Conservation (phyloP, 129 eudicot species). For the Chrysanthemum makinoi region DNA sequence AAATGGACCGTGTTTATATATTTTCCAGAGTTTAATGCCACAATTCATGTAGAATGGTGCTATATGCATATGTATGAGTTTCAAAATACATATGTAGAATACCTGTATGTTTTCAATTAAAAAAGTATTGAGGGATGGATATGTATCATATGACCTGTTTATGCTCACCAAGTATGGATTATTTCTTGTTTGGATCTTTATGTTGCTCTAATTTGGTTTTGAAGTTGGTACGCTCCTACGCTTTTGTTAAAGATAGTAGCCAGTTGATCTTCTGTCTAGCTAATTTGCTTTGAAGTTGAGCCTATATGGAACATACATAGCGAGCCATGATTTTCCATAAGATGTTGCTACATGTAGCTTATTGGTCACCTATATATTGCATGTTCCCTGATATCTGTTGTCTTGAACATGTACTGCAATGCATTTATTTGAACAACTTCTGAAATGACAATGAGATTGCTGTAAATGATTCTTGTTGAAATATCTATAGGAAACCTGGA, state of each 20-base stretch:
- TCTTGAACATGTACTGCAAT: no score
- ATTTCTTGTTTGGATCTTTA: background rate
- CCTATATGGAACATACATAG: background rate
- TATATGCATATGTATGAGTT: background rate
- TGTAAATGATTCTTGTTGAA: no score
- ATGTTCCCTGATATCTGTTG: constrained; percentile 3
- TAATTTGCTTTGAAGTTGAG: background rate
- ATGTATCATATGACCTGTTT: background rate
- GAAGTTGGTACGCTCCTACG: constrained; percentile 9
- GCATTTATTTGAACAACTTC: no score
- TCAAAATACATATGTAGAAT: constrained; percentile 8
- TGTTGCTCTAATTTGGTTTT: constrained; percentile 3
- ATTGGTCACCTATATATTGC: background rate
- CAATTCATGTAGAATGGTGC: constrained; percentile 2
- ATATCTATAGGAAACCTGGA: no score
- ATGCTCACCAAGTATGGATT: background rate
- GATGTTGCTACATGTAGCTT: background rate
- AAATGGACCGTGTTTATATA: background rate
- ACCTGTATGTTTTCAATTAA: background rate
- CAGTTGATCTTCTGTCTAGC: constrained; percentile 1
- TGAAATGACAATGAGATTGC: no score
- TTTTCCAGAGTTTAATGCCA: background rate
- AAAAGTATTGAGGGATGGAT: constrained; percentile 10
- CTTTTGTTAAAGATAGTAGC: background rate
- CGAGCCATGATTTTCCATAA: constrained; percentile 10